Conservation (phyloP, 192 early-diverging fungal species). For the Entophlyctis helioformis region DNA sequence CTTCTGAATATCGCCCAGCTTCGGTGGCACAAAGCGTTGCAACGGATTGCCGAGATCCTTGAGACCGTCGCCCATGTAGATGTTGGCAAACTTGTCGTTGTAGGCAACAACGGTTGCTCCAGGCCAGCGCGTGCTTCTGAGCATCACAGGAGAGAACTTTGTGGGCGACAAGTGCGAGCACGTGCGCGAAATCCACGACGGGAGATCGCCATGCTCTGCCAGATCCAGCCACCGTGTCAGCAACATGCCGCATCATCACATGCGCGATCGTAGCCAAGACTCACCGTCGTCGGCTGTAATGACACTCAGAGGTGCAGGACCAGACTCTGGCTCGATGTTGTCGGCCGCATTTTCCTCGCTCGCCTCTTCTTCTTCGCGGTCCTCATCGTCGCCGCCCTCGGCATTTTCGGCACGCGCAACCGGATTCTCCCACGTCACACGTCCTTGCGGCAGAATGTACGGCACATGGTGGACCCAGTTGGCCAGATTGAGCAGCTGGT, state of each 20-base stretch:
- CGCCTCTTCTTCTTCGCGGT: conserved; percentile 13
- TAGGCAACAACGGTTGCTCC: conserved; percentile 41
- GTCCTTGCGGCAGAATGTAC: conserved; percentile 48
- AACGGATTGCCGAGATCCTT: conserved; percentile 25
- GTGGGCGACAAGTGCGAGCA: conserved; percentile 28
- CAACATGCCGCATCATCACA: no score
- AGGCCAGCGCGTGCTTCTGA: conserved; percentile 45
- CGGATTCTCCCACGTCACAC: conserved; percentile 43
- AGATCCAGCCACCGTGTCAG: no score
- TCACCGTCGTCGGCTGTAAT: conserved; percentile 36
- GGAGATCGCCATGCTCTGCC: conserved; percentile 28
- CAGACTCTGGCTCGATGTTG: conserved; percentile 33
- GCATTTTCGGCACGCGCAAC: conserved; percentile 3
- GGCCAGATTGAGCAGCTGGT: conserved; percentile 23
- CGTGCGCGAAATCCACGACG: conserved; percentile 29
- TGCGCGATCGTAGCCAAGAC: background rate
- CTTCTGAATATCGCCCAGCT: conserved; percentile 25
- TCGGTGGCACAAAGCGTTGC: conserved; percentile 22
- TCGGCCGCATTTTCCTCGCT: conserved; percentile 18
- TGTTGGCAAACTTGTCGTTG: conserved; percentile 49
- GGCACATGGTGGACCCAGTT: conserved; percentile 56
- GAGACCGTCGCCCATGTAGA: conserved; percentile 50
- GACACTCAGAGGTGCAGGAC: conserved; percentile 28
- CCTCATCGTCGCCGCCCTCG: conserved; percentile 19
- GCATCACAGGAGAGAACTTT: conserved; percentile 41